Evolutionary conservation across 139 green algal species (phyloP), one percentile per base, ranked within the genome.

Genomic region (Volvox reticuliferus): DNA sequence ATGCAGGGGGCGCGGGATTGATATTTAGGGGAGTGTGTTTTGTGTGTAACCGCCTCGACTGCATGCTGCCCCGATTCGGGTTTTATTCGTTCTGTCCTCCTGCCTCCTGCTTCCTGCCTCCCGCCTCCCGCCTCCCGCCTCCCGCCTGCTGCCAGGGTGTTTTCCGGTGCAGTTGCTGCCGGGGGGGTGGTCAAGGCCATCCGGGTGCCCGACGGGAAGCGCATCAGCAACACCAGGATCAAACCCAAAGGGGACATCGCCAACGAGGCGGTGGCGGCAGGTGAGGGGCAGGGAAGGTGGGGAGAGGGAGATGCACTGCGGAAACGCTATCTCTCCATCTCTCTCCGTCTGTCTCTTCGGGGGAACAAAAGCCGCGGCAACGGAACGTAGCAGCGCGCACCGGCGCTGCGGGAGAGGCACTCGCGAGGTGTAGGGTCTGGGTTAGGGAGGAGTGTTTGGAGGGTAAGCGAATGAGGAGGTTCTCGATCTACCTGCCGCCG

Each of bases 131-230:
- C 61, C 55, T n/a, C 79, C 28, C 81, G 16, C 61, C 21, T 44
- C 20, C 30, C 35, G 19, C n/a, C 79, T 63, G 13, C 32, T 2
- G 87, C 26, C 93, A 97, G 95, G 89, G 96, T 99, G 33, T 99
- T 99, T 93, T 79, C 95, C 1, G 88, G 79, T 14, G 97, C 97
- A 5, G 82, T 98, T 24, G 93, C 89, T 1, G 89, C 83, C 1
- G 96, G 97, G 24, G 97, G 97, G 62, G 94, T 92, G 28, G 97
- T 99, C 22, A 98, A 99, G 92, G 96, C 94, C 24, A 94, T 99
- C 37, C 71, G 93, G 0, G 93, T 99, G 65, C 96, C 97, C 2
- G 94, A 98, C 62, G 97, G 97, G 63, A 92, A 94, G 44, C 93
- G 94, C 22, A 95, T 99, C 78, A 97, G 93, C 90, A 98, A 99